Evolutionary conservation across 768 basidiomycete species (phyloP), one percentile per base, ranked within the genome.

Genomic region (Lanmaoa rubissima): DNA sequence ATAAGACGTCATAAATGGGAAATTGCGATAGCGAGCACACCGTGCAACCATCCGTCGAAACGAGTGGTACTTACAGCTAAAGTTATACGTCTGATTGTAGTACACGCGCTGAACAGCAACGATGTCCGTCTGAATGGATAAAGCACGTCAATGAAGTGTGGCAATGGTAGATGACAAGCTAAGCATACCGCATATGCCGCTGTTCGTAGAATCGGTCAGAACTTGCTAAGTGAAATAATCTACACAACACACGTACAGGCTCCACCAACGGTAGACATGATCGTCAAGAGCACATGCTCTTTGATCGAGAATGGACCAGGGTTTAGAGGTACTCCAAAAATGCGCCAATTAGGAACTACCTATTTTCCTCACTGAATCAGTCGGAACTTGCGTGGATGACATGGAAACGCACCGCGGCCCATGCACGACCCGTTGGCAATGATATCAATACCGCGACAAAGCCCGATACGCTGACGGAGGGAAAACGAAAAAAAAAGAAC

Each of bases 261-360:
- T 17, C 56, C 61, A n/a, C 73, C 75, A n/a, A 80, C 76, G 49
- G 78, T 78, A 2, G 85, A 83, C 73, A 88, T 88, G 60, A 90
- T 83, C 0, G 84, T 88, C 49, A 88, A 79, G 21, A 91, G 69
- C 0, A 86, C 84, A 60, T 82, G 82, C 56, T 82, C 90, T 73
- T 92, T 90, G 67, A 91, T 87, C 24, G 80, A 82, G 66, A 89
- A 91, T 1, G 83, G 86, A 4, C 90, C 90, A 17, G 87, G 87
- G 68, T 90, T 90, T 45, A 89, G 67, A 16, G 80, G 72, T 19
- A 83, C 40, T n/a, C 87, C 86, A 36, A 85, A 82, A 3, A 90
- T 67, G 31, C 68, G 74, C 55, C 78, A 73, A 24, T 72, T 64
- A 1, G 88, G 88, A 34, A 85, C 62, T 8, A 84, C 62, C 50